These are phyloP conservation scores for Candida arabinofermentans DNA, from an alignment of 805 yeast species.

Conservation along the genomic window DNA sequence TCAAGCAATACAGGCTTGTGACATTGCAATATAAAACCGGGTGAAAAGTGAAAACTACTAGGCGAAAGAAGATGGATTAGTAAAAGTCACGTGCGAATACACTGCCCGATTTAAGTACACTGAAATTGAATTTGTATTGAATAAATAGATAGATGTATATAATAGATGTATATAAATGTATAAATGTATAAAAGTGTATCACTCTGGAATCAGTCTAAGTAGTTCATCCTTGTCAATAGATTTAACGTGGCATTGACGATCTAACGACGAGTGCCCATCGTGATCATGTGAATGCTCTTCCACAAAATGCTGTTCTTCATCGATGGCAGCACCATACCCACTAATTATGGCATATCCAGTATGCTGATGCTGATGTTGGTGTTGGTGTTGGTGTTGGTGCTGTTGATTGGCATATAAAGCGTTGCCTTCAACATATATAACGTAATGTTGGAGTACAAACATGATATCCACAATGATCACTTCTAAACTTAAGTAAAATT, in stretches of 20 bases:
- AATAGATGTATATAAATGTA: not conserved
- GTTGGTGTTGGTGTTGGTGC: no score
- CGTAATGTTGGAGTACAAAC: slow-evolving; percentile 32
- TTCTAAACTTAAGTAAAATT: slow-evolving; percentile 28
- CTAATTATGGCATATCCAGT: slow-evolving; percentile 4
- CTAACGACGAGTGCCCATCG: slow-evolving; percentile 16
- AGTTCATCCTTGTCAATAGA: slow-evolving; percentile 24
- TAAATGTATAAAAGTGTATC: not conserved
- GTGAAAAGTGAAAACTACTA: not conserved
- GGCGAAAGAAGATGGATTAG: not conserved
- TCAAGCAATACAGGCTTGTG: no score
- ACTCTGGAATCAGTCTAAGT: slow-evolving; percentile 21
- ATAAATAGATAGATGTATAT: not conserved
- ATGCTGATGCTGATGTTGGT: no score
- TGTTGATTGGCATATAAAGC: slow-evolving; percentile 16
- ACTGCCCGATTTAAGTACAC: no score
- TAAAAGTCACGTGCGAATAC: not conserved
- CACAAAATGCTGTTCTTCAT: slow-evolving; percentile 30
- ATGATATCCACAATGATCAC: slow-evolving; percentile 28
- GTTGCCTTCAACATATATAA: slow-evolving; percentile 25
- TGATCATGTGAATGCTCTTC: slow-evolving; percentile 32
- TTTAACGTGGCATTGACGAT: slow-evolving; percentile 9
- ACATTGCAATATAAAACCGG: no score
- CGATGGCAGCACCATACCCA: slow-evolving; percentile 20
- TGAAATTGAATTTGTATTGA: no score